Evolutionary conservation across 2,329 filamentous ascomycete genomes (phyloP).

Genomic region (Cryphonectria radicalis): DNA sequence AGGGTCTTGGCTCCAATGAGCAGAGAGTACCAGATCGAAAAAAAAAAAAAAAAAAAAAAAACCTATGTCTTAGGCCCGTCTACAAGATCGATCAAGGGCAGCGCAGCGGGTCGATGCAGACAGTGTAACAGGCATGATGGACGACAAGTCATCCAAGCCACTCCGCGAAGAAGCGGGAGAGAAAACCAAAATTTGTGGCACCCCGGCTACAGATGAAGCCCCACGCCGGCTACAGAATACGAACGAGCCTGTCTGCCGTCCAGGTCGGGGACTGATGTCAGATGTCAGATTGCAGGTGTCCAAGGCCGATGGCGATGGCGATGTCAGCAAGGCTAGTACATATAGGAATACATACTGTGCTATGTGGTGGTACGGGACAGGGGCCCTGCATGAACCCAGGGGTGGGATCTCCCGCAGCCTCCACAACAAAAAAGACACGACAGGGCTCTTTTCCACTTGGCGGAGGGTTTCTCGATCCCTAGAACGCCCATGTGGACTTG

Average conservation of each 20-base stretch:
- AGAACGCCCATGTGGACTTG: not conserved
- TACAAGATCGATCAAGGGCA: not conserved
- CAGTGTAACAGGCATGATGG: too few relatives aligned
- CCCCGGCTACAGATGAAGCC: not conserved
- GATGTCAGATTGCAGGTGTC: not conserved
- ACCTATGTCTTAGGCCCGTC: not conserved
- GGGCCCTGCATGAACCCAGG: constrained; percentile 9
- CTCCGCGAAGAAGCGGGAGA: too few relatives aligned
- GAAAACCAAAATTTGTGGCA: too few relatives aligned
- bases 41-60: too few relatives aligned
- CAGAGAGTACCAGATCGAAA: not conserved
- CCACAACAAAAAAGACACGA: not conserved
- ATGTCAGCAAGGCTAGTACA: not conserved
- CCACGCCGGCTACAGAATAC: not conserved
- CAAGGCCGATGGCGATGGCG: not conserved
- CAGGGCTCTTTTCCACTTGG: not conserved
- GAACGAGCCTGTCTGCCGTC: not conserved
- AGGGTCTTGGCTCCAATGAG: not conserved
- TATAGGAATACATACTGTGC: too few relatives aligned
- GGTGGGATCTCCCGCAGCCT: constrained; percentile 6
- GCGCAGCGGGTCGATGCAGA: not conserved
- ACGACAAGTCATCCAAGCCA: too few relatives aligned
- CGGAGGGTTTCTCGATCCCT: not conserved
- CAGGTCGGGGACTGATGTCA: not conserved
- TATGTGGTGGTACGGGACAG: not conserved